phyloP scores from a whole-genome alignment of 2,329 filamentous ascomycete genomes.

The Aspergillus piperis region DNA sequence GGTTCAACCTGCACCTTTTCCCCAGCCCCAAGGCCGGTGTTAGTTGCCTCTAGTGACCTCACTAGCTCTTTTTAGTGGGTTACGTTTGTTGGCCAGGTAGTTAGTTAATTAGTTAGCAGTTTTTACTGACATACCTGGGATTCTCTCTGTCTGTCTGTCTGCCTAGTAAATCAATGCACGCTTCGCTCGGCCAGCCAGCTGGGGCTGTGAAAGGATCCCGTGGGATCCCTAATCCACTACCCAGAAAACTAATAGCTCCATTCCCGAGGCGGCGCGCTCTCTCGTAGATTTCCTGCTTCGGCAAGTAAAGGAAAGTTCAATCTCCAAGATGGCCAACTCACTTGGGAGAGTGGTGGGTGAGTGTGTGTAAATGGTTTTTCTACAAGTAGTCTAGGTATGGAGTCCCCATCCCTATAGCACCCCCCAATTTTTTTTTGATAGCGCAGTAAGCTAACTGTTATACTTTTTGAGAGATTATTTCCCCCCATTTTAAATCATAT shows the following conservation, averaged over 20 bases:
- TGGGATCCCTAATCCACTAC: neutral
- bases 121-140: neutral
- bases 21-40: conserved; percentile 20
- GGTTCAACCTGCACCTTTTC: conserved; percentile 19
- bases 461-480: neutral
- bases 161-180: neutral
- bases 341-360: neutral
- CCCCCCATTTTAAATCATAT: neutral
- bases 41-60: conserved; percentile 19
- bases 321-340: neutral
- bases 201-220: conserved; percentile 1
- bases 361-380: no score
- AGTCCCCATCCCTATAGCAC: no score
- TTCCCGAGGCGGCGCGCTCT: neutral
- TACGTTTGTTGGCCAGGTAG: conserved; percentile 1
- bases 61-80: conserved; percentile 14
- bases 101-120: neutral
- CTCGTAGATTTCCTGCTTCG: neutral
- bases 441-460: no score
- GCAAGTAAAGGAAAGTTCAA: neutral
- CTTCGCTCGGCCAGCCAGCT: neutral
- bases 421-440: no score
- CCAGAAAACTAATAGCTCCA: neutral
- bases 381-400: no score
- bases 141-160: neutral